Percentiles rank a stretch among this genome's conserved stretches.
Evolutionary conservation across 2,329 filamentous ascomycete genomes (phyloP).

Genomic region (Harringtonia lauricola): DNA sequence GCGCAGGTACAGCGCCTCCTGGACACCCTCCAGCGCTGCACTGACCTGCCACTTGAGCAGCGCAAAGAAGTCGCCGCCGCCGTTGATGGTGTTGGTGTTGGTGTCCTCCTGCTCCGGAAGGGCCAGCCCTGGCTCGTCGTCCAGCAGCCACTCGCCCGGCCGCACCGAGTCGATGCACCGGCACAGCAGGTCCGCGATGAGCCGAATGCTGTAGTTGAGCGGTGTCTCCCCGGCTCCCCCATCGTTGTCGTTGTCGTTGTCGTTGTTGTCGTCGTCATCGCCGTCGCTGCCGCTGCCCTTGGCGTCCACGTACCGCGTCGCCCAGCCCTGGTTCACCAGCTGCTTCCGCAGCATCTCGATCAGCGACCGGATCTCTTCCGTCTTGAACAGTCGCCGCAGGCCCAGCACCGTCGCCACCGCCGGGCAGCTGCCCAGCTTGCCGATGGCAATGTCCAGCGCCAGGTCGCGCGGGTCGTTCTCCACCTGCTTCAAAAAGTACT

Average conservation of each 20-base stretch:
- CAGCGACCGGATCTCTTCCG: conserved; percentile 58
- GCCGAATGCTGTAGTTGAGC: conserved; percentile 56
- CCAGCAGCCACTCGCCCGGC: conserved; percentile 61
- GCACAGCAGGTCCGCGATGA: conserved; percentile 61
- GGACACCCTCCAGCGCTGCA: conserved; percentile 59
- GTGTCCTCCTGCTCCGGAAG: no score
- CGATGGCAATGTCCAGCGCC: conserved; percentile 56
- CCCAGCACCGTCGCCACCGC: conserved; percentile 46
- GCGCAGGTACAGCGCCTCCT: conserved; percentile 55
- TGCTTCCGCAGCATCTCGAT: conserved; percentile 64
- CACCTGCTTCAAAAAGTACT: conserved; percentile 50
- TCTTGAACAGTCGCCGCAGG: conserved; percentile 51
- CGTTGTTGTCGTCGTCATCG: conserved; percentile 28
- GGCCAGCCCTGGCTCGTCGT: conserved; percentile 41
- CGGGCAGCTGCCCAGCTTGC: conserved; percentile 58
- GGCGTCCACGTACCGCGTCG: conserved; percentile 55
- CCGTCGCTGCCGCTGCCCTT: conserved; percentile 31
- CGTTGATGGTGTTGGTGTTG: neutral
- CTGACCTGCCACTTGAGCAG: conserved; percentile 58
- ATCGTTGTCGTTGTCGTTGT: conserved; percentile 20
- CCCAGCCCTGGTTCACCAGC: conserved; percentile 66
- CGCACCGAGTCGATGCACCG: conserved; percentile 68
- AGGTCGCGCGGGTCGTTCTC: conserved; percentile 52
- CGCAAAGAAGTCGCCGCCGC: conserved; percentile 47
- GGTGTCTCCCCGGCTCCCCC: conserved; percentile 36